phyloP scores from a whole-genome alignment of 495 filamentous ascomycete species.

The Staphylotrichum tortipilum region DNA sequence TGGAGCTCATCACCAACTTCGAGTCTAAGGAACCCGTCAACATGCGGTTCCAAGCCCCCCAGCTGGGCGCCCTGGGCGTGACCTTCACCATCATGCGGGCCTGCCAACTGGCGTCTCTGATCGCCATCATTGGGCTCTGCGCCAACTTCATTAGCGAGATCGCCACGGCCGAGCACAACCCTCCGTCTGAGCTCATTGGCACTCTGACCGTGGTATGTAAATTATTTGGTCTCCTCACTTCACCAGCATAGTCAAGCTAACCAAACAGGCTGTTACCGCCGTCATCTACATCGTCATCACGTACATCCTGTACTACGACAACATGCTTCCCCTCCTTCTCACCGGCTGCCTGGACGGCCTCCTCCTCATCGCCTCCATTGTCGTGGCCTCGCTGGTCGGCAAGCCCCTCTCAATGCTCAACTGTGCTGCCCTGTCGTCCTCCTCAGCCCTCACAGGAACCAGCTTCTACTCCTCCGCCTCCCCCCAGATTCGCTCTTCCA shows the following conservation, averaged over 20 bases:
- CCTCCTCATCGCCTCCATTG: constrained; percentile 66
- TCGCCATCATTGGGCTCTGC: constrained; percentile 71
- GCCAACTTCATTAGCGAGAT: constrained; percentile 79
- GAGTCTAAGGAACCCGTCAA: constrained; percentile 26
- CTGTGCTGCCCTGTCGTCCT: constrained; percentile 47
- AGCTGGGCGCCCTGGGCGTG: constrained; percentile 67
- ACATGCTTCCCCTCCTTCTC: constrained; percentile 66
- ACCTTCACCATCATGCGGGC: constrained; percentile 67
- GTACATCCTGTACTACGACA: constrained; percentile 70
- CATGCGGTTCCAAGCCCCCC: constrained; percentile 51
- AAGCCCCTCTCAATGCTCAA: constrained; percentile 72
- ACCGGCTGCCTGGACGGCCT: constrained; percentile 57
- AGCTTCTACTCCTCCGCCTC: constrained; percentile 9
- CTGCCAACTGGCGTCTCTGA: constrained; percentile 62
- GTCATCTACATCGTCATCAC: constrained; percentile 72
- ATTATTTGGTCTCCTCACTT: too few relatives aligned
- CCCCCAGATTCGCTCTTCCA: not conserved
- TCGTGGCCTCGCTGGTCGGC: constrained; percentile 67
- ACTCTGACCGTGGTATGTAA: constrained; percentile 67
- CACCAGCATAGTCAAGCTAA: constrained; percentile 1
- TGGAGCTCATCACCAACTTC: constrained; percentile 29
- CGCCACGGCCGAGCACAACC: constrained; percentile 49
- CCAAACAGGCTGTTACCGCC: constrained; percentile 58
- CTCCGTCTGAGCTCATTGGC: constrained; percentile 66
- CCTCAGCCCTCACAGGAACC: not conserved